Conservation (phyloP, 257 asterid genomes). For the Solanum lycopersicoides region DNA sequence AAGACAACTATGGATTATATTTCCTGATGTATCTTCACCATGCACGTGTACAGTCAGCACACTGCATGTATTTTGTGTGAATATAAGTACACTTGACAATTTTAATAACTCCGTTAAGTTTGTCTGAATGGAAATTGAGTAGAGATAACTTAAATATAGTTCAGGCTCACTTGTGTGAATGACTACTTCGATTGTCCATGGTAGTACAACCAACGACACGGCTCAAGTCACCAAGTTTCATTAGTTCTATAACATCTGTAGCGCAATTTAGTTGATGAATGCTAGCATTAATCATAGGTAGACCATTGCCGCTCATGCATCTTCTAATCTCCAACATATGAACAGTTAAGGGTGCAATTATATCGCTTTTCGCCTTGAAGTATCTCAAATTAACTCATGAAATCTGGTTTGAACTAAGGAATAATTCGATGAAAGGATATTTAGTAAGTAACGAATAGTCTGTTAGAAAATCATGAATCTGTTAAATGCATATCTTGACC, state of each 20-base stretch:
- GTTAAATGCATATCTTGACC: constrained; percentile 92
- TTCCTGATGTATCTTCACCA: constrained; percentile 64
- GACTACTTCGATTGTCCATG: constrained; percentile 56
- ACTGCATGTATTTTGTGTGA: constrained; percentile 24
- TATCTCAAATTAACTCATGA: neutral
- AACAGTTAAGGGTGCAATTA: constrained; percentile 29
- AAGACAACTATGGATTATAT: constrained; percentile 51
- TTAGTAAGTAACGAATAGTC: constrained; percentile 44
- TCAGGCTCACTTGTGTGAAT: constrained; percentile 62
- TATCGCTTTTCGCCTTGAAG: neutral
- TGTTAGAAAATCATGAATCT: constrained; percentile 81
- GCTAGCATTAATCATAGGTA: constrained; percentile 65
- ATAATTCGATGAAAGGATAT: constrained; percentile 62
- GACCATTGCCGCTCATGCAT: constrained; percentile 29
- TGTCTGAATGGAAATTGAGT: neutral
- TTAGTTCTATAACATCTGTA: constrained; percentile 45
- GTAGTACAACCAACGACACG: constrained; percentile 67
- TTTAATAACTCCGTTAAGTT: neutral
- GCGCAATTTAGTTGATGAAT: constrained; percentile 46
- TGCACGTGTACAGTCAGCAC: constrained; percentile 63
- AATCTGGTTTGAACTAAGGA: neutral
- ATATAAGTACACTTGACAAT: neutral
- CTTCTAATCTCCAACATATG: constrained; percentile 53
- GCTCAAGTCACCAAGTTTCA: constrained; percentile 59
- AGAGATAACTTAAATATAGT: neutral